Base-by-base conservation (phyloP, 108 stramenopile genomes). In the Discostella stelligeroides region DNA sequence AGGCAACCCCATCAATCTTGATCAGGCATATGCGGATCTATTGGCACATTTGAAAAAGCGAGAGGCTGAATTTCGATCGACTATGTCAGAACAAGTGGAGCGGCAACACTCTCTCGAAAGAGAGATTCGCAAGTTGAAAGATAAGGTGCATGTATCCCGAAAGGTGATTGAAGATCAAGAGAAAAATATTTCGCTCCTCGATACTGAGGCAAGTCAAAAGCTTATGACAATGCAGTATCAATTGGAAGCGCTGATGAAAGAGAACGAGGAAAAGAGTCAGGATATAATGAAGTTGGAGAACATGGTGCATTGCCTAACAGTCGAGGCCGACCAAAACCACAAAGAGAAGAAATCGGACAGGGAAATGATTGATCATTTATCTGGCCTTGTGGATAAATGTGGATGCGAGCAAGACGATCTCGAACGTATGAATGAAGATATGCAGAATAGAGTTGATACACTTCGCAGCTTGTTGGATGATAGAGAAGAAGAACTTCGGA, bases 1-100 rank as follows among this genome's bases (percentile, higher is more conserved):
- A 1, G 39, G 63, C 45, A 78, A 65, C 14, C 39, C 63, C 23
- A 60, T 69, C 38, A 30, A 75, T 42, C 53, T 75, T 23, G 76
- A 77, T 45, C 30, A 39, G 43, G 68, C 46, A 24, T 70, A 70
- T 37, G 58, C 70, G 39, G 58, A 70, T 14, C 21, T 78, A 12
- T 24, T 63, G 8, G 23, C 42, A 14, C 63, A 42, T 23, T 46
- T 65, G 37, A 65, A 66, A 29, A 27, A 71, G 34, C 57, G 58
- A 15, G 69, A 70, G 21, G 64, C 63, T 15, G 64, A 70, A 11
- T 60, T 70, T 37, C 48, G n/a, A 13, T 13, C 28, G 17, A 57
- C n/a, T 1, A 30, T 48, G 17, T 25, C 34, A 50, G 25, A 49
- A 30, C 63, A 78, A 24, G 56, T 59, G 6, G 56, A 70, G n/a